Evolutionary conservation across 192 early-diverging fungal species (phyloP).

Genomic region (Umbelopsis ramanniana): DNA sequence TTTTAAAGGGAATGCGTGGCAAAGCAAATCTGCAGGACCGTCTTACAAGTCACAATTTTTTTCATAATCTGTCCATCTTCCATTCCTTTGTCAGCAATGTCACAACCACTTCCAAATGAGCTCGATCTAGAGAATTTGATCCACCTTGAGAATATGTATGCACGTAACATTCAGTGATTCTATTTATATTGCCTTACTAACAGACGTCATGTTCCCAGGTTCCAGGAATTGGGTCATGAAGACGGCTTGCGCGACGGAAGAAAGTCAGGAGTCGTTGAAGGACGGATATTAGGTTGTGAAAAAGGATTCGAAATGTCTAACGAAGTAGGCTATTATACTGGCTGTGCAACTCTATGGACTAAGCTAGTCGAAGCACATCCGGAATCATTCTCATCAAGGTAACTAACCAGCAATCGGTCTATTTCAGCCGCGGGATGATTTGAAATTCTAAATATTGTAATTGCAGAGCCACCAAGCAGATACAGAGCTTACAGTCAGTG

Average conservation of each 20-base stretch:
- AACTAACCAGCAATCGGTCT: constrained; percentile 15
- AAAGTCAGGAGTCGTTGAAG: constrained; percentile 54
- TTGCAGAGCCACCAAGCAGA: constrained; percentile 51
- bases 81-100: constrained; percentile 20
- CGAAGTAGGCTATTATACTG: constrained; percentile 60
- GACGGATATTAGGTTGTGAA: constrained; percentile 57
- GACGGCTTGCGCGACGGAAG: constrained; percentile 58
- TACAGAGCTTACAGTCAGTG: constrained; percentile 44
- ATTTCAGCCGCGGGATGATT: neutral
- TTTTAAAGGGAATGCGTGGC: no score
- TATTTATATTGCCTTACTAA: neutral
- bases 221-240: constrained; percentile 58
- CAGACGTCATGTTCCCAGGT: constrained; percentile 43
- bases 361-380: constrained; percentile 33
- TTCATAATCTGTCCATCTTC: neutral
- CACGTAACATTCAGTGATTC: neutral
- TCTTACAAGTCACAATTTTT: constrained; percentile 15
- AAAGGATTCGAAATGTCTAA: constrained; percentile 58
- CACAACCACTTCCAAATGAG: constrained; percentile 39
- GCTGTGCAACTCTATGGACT: constrained; percentile 55
- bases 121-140: constrained; percentile 51
- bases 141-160: constrained; percentile 53
- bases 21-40: neutral
- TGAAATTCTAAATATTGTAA: neutral
- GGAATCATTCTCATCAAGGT: constrained; percentile 48